These are phyloP conservation scores for Gyrodon lividus DNA, from an alignment of 768 basidiomycete species.

Conservation along the genomic window DNA sequence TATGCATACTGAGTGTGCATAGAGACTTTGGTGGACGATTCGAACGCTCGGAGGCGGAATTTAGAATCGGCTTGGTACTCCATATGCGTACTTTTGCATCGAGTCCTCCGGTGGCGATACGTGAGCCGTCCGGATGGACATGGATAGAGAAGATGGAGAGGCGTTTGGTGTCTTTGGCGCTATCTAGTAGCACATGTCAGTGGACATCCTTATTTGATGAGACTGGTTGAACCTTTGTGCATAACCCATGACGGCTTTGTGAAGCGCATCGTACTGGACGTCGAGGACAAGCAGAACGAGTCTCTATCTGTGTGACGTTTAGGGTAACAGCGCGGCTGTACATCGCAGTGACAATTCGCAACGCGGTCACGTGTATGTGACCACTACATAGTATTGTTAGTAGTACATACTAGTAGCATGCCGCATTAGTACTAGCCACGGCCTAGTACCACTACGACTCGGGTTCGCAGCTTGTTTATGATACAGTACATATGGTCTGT, in stretches of 20 bases:
- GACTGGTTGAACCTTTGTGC: constrained; percentile 54
- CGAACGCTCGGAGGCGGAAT: constrained; percentile 60
- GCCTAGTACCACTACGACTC: too few relatives aligned
- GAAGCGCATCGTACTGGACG: constrained; percentile 61
- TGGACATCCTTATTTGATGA: not conserved
- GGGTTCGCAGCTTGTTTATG: too few relatives aligned
- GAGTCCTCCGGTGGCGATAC: constrained; percentile 95
- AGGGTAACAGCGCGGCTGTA: not conserved
- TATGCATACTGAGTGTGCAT: constrained; percentile 91
- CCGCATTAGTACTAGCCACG: too few relatives aligned
- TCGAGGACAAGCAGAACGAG: not conserved
- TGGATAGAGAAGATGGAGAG: constrained; percentile 90
- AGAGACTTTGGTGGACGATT: constrained; percentile 81
- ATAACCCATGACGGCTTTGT: constrained; percentile 88
- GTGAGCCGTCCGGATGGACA: constrained; percentile 93
- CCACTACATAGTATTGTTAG: too few relatives aligned
- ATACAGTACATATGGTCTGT: too few relatives aligned
- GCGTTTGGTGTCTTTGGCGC: constrained; percentile 56
- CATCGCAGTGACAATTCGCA: not conserved
- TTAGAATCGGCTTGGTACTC: constrained; percentile 95
- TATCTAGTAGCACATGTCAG: constrained; percentile 29
- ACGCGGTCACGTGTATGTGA: not conserved
- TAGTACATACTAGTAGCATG: too few relatives aligned
- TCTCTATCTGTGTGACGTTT: not conserved
- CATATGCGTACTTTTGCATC: constrained; percentile 97